Base-by-base conservation (phyloP, 1,284 basidiomycete genomes). In the Microbotryum silenes-acaulis region DNA sequence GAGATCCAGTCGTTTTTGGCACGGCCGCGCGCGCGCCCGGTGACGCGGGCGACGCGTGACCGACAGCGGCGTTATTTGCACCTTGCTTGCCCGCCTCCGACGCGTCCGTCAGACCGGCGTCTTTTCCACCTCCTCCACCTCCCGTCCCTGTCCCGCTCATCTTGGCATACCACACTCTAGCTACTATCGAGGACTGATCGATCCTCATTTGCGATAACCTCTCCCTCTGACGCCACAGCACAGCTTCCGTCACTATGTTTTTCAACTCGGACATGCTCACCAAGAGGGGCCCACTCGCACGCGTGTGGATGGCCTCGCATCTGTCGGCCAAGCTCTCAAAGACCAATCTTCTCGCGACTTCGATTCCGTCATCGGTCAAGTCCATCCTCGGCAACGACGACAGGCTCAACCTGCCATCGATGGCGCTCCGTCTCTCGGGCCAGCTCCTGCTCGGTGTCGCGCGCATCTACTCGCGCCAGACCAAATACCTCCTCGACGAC, bases 261-360 rank as follows among this genome's bases (percentile, higher is more conserved):
- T 69, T 61, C 65, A 64, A 66, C 61, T 57, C 65, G 16, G 67
- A 69, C 42, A 59, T 69, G 47, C 82, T 96, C 67, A 89, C 90
- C 57, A 88, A 92, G 74, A 86, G 91, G 63, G 94, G 94, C 54
- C 90, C 93, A 9, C 81, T 98, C 45, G 93, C 91, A 50, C 91
- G 88, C 78, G 91, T 98, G 79, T 98, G 94, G 94, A 86, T 97
- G 56, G 94, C 94, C 27, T 94, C 96, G 2, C 94, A 97, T 80
- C 93, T 94, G 85, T 92, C 97, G 77, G 85, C 91, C 72, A 97
- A 97, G 79, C 84, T 98, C 71, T 92, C 89, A 73, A 98, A 98
- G 77, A 85, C 88, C 37, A 90, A 94, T 75, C 90, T 93, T 1
- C 79, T 97, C 2, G 88, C 92, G 73, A 92, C 93, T 0, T 90